phyloP scores from a whole-genome alignment of 2,329 filamentous ascomycete species.

The Hymenoscyphus salicellus region DNA sequence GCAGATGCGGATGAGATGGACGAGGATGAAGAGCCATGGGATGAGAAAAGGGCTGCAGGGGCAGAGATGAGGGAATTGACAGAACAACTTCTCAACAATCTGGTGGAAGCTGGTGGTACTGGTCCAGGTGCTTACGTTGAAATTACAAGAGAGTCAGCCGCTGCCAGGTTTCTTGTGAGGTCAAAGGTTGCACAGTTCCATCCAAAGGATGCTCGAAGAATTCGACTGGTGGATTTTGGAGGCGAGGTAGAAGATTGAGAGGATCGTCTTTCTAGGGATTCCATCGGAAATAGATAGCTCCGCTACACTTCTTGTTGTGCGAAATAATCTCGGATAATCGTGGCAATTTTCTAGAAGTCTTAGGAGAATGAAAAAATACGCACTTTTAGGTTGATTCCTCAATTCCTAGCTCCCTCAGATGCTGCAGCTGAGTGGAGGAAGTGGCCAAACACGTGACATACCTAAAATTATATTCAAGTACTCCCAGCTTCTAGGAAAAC shows the following conservation, averaged over 20 bases:
- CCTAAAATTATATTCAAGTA: no score
- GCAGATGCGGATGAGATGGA: constrained; percentile 34
- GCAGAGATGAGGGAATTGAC: constrained; percentile 61
- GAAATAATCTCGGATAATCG: neutral
- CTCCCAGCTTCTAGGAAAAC: no score
- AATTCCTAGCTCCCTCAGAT: no score
- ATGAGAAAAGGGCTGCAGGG: constrained; percentile 42
- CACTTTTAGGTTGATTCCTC: no score
- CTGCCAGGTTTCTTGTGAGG: constrained; percentile 60
- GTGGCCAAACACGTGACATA: no score
- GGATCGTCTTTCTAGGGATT: neutral
- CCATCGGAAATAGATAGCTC: neutral
- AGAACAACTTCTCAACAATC: constrained; percentile 58
- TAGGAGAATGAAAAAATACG: no score
- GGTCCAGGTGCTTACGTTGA: constrained; percentile 56
- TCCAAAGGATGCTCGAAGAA: constrained; percentile 57
- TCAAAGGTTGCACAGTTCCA: constrained; percentile 67
- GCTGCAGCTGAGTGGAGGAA: no score
- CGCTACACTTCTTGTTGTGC: no score
- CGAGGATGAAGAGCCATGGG: constrained; percentile 41
- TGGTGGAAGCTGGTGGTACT: constrained; percentile 53
- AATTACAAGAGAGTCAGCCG: constrained; percentile 58
- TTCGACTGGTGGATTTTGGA: constrained; percentile 63
- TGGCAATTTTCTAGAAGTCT: neutral
- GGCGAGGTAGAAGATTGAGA: constrained; percentile 56